phyloP scores from a whole-genome alignment of 345 rosid genomes.

The Syzygium jambos region DNA sequence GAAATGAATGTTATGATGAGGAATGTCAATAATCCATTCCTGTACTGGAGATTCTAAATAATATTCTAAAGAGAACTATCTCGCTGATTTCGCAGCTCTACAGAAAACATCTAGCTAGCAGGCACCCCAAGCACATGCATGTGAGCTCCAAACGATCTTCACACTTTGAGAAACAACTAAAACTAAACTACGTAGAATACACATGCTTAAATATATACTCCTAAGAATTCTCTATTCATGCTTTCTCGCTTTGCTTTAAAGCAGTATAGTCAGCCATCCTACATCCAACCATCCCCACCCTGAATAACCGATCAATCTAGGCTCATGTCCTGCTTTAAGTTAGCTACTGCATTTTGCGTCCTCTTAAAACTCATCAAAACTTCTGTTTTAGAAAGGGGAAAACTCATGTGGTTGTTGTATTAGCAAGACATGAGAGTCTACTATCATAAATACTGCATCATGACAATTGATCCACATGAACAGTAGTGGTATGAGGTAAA shows the following conservation, averaged over 20 bases:
- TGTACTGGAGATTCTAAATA: neutral
- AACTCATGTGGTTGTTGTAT: neutral
- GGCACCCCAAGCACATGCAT: neutral
- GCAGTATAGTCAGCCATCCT: neutral
- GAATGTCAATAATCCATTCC: neutral
- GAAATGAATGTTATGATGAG: constrained; percentile 12
- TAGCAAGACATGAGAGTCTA: neutral
- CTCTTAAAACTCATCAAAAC: neutral
- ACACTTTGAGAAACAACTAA: neutral
- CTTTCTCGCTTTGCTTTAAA: neutral
- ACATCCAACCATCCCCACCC: neutral
- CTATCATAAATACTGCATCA: neutral
- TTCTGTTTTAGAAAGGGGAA: neutral
- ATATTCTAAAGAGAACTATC: neutral
- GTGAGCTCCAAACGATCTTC: neutral
- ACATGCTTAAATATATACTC: neutral
- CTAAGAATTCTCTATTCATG: neutral
- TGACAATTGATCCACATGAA: neutral
- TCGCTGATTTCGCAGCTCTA: neutral
- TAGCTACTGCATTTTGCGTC: neutral
- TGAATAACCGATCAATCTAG: neutral
- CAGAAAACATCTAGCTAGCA: neutral
- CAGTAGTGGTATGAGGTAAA: neutral
- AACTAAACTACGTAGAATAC: neutral
- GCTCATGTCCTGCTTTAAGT: neutral